Evolutionary conservation across 1,284 basidiomycete species (phyloP).

Genomic region (Trametes sp.): DNA sequence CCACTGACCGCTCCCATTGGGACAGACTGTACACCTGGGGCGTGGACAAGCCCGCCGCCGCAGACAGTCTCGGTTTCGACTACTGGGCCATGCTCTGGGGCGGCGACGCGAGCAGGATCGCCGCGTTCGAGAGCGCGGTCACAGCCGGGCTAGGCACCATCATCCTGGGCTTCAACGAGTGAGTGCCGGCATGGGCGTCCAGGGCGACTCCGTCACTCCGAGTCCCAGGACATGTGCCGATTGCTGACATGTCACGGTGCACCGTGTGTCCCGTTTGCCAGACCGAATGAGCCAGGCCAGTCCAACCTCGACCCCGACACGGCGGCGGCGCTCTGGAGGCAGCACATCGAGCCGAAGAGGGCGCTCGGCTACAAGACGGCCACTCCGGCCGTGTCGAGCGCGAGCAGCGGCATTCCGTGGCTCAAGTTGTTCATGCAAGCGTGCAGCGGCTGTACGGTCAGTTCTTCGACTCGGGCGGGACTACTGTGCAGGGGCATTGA

Average conservation of each 20-base stretch:
- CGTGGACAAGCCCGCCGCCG: constrained; percentile 48
- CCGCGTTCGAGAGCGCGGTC: constrained; percentile 53
- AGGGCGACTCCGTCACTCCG: neutral
- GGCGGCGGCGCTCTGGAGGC: constrained; percentile 64
- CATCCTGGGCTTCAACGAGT: constrained; percentile 79
- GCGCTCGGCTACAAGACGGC: constrained; percentile 62
- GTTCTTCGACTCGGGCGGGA: constrained; percentile 40
- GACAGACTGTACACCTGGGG: constrained; percentile 67
- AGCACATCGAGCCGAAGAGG: constrained; percentile 67
- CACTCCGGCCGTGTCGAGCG: constrained; percentile 72
- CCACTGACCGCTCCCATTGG: neutral
- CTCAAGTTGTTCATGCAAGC: constrained; percentile 60
- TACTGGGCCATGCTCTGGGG: constrained; percentile 80
- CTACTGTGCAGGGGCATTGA: too few species aligned
- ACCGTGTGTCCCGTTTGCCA: too few species aligned
- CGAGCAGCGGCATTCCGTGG: constrained; percentile 66
- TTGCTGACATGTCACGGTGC: too few species aligned
- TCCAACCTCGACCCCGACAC: constrained; percentile 61
- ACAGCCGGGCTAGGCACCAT: constrained; percentile 57
- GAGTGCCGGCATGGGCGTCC: constrained; percentile 35
- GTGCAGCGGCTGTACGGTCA: constrained; percentile 61
- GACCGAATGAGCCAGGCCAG: constrained; percentile 67
- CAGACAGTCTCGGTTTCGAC: constrained; percentile 53
- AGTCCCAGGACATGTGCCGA: constrained; percentile 2
- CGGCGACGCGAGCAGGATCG: constrained; percentile 44